Evolutionary conservation across 164 flowering plant genomes (phyloP).

Genomic region (Magnolia sinica): DNA sequence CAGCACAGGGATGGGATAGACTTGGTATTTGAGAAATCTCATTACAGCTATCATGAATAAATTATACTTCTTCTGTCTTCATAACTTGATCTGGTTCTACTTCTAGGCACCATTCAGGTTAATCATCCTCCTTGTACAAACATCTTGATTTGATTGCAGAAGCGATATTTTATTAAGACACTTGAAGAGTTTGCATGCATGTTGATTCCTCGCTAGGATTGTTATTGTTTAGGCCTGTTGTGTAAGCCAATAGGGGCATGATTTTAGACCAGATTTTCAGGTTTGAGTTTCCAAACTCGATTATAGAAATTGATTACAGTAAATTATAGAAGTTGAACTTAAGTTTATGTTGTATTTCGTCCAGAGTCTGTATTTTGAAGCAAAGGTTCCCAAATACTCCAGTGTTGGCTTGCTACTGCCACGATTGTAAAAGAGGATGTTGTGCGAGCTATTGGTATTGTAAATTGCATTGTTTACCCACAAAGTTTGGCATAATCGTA

Average conservation of each 20-base stretch:
- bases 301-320: no score
- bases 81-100: not conserved
- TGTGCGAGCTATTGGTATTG: slow-evolving; percentile 96
- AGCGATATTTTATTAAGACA: slow-evolving; percentile 83
- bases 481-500: slow-evolving; percentile 56
- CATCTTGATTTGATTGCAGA: slow-evolving; percentile 41
- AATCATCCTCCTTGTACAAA: not conserved
- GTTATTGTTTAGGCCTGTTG: slow-evolving; percentile 99
- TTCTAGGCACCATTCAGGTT: not conserved
- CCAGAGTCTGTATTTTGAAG: slow-evolving; percentile 93
- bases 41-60: not conserved
- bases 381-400: slow-evolving; percentile 84
- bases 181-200: slow-evolving; percentile 71
- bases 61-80: not conserved
- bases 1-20: no score
- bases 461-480: slow-evolving; percentile 78
- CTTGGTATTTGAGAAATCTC: no score
- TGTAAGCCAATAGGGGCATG: slow-evolving; percentile 99
- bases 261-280: slow-evolving; percentile 99
- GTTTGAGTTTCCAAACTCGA: slow-evolving; percentile 26
- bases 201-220: slow-evolving; percentile 71
- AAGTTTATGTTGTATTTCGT: slow-evolving; percentile 8
- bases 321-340: not conserved
- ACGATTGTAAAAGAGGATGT: slow-evolving; percentile 98
- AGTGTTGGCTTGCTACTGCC: slow-evolving; percentile 95